Evolutionary conservation across 176 grass and related monocot species (phyloP).

Genomic region (Oropetium thomaeum): DNA sequence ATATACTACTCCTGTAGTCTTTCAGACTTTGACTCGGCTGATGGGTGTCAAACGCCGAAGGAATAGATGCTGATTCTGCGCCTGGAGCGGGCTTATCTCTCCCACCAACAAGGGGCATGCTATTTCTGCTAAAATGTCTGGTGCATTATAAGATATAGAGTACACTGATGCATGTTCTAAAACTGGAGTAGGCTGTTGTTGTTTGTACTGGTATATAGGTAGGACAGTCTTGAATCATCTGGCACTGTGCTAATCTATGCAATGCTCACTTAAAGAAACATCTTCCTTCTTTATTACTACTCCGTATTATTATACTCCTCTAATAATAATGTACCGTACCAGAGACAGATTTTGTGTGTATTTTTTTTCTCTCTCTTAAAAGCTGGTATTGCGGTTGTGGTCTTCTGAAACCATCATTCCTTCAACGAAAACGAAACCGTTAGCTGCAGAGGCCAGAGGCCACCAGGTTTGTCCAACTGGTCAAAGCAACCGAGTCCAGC

Average conservation of each 20-base stretch:
- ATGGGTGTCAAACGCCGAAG: conserved; percentile 5
- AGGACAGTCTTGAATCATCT: neutral
- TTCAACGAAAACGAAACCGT: neutral
- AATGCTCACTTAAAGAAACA: conserved; percentile 3
- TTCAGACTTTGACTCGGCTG: conserved; percentile 15
- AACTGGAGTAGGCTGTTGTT: conserved; percentile 25
- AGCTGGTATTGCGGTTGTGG: neutral
- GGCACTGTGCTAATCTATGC: conserved; percentile 5
- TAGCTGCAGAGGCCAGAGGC: neutral
- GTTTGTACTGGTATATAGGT: conserved; percentile 30
- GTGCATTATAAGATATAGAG: conserved; percentile 23
- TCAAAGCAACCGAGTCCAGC: conserved; percentile 30
- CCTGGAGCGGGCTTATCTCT: neutral
- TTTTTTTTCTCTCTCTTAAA: neutral
- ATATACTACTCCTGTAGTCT: conserved; percentile 24
- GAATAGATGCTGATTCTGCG: conserved; percentile 20
- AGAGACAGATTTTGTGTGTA: neutral
- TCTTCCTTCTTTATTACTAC: neutral
- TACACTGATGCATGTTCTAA: conserved; percentile 11
- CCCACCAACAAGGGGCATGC: neutral
- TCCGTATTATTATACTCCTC: too few relatives aligned
- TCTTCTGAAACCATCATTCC: neutral
- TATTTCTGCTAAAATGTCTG: conserved; percentile 5
- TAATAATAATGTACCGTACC: neutral
- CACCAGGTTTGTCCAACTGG: neutral